Base-by-base conservation (phyloP, 345 rosid species). In the Hibiscus mutabilis region DNA sequence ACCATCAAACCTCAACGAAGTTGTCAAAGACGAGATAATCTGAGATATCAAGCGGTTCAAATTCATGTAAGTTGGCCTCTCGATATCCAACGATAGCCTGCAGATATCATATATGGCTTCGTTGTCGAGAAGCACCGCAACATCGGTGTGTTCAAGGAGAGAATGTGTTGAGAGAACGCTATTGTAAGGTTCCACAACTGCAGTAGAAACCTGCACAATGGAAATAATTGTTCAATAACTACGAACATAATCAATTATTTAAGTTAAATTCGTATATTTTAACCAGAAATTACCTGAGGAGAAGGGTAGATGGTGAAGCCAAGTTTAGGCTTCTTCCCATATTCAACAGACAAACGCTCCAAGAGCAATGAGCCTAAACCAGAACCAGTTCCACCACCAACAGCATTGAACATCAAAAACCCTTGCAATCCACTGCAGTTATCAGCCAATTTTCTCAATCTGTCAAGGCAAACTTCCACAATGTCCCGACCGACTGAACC, bases 361-460 rank as follows among this genome's bases (percentile, higher is more conserved):
- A 91, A 75, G 31, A 91, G 87, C 40, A 91, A 67, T 7, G 97
- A 91, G 52, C 95, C 91, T 78, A 89, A 79, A 72, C 97, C 95
- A 76, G 91, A 91, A 69, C 97, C 95, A 11, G 97, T 89, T 56
- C 94, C 97, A 53, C 92, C 95, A 46, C 92, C 92, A 71, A 89
- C 97, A 44, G 95, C 95, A 76, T 55, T 86, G 56, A 89, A 87
- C 7, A 86, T 86, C 80, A 91, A 79, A 81, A 89, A 91, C 6
- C 92, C 97, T 84, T 91, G 97, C 83, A 91, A 82, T 61, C 92
- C 97, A 63, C 91, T 91, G 76, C 97, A 89, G 74, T 91, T 89
- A 75, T 91, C 95, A 63, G 97, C 95, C 29, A 91, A 66, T 78
- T 91, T 91, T 78, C 92, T 85, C 76, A 91, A 82, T 21, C 95